Evolutionary conservation across 805 yeast genomes (phyloP).

Genomic region (Hanseniaspora meyeri): DNA sequence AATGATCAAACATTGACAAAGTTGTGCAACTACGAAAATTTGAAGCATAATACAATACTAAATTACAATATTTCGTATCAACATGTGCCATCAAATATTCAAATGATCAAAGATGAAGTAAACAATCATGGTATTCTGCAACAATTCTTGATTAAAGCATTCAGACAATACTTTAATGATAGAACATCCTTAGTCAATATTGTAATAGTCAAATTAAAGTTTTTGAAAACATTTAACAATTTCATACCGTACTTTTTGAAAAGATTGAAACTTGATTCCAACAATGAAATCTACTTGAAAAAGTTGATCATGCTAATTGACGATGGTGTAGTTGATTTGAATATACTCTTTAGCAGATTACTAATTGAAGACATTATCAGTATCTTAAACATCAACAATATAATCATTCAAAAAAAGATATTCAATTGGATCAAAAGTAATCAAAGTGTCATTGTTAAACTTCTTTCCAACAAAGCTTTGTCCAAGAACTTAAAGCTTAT

Average conservation of each 20-base stretch:
- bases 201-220: not conserved
- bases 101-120: constrained; percentile 1
- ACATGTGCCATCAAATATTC: not conserved
- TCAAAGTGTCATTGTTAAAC: not conserved
- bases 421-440: not conserved
- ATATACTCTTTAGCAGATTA: not conserved
- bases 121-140: constrained; percentile 8
- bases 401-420: not conserved
- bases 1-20: not conserved
- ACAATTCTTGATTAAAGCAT: constrained; percentile 8
- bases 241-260: constrained; percentile 11
- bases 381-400: not conserved
- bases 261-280: constrained; percentile 12
- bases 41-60: constrained; percentile 6
- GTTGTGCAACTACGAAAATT: not conserved
- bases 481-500: not conserved
- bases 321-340: not conserved
- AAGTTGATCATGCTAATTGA: not conserved
- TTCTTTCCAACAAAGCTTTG: not conserved
- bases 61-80: constrained; percentile 1
- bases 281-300: not conserved
- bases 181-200: not conserved
- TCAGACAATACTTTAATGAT: constrained; percentile 5
- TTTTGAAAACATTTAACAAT: constrained; percentile 9
- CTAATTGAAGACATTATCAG: not conserved